Conservation (phyloP, 768 basidiomycete species). For the Punctularia strigosozonata region DNA sequence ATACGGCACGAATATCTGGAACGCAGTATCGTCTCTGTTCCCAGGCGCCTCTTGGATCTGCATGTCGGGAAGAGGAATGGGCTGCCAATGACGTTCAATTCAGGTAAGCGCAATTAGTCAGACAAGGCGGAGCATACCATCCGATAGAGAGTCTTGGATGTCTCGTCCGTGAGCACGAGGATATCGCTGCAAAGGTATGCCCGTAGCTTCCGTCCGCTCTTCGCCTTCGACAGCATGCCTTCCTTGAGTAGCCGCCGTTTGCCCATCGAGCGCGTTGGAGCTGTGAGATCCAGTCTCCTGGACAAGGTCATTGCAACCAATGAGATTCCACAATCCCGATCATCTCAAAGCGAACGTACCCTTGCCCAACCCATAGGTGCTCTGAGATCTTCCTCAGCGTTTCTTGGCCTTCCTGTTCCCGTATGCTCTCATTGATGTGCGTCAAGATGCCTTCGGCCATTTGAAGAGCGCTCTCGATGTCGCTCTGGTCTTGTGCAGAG, state of each 20-base stretch:
- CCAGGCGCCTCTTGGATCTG: conserved; percentile 41
- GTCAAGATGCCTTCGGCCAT: conserved; percentile 64
- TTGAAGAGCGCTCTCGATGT: conserved; percentile 41
- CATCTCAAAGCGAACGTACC: conserved; percentile 28
- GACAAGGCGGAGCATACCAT: conserved; percentile 42
- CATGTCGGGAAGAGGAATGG: conserved; percentile 62
- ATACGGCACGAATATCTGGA: conserved; percentile 57
- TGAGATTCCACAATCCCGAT: neutral
- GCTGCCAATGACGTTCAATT: conserved; percentile 26
- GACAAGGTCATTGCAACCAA: neutral
- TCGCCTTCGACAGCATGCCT: conserved; percentile 67
- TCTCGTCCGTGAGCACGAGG: conserved; percentile 71
- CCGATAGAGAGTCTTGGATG: conserved; percentile 59
- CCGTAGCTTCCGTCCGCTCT: conserved; percentile 69
- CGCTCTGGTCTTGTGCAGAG: conserved; percentile 43
- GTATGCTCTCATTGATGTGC: conserved; percentile 81
- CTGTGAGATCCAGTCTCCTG: conserved; percentile 81
- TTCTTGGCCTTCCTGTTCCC: conserved; percentile 72
- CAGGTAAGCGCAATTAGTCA: neutral
- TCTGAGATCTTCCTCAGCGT: conserved; percentile 66
- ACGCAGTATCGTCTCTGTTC: conserved; percentile 57
- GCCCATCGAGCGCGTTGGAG: conserved; percentile 78
- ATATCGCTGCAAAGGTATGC: conserved; percentile 85
- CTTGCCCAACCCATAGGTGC: conserved; percentile 80
- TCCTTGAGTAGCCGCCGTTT: conserved; percentile 70